Base-by-base conservation (phyloP, 164 flowering plant genomes). In the Dillenia turbinata region DNA sequence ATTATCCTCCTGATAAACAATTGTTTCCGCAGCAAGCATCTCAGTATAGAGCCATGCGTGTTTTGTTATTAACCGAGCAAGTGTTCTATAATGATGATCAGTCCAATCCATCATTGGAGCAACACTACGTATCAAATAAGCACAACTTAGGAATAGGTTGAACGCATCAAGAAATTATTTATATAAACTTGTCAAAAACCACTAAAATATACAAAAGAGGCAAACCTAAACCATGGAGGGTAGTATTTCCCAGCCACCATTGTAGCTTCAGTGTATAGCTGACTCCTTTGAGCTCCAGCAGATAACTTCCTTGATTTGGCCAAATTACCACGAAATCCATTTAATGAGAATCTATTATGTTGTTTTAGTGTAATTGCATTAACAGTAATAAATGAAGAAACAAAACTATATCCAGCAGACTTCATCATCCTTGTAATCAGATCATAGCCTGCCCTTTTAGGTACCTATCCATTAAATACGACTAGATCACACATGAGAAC, bases 21-120 rank as follows among this genome's bases (percentile, higher is more conserved):
- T 88, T 43, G 99, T 92, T 73, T 95, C 96, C 10, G 97, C 93
- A 53, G 96, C 90, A 78, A 89, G 74, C 99, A 95, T 95, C 81
- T 95, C 97, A 47, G 97, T 88, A 67, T 90, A 92, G 47, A 95
- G 89, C 99, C 97, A 95, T 54, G 99, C 88, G 68, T 88, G 89
- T 64, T 89, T 92, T 44, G 99, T 79, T 57, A 95, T 82, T 24
- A 89, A 78, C 9, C 99, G 84, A 5, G 99, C 99, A 66, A 95
- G 83, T 49, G 96, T 86, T 71, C 99, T 84, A 57, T 83, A 95
- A 62, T 89, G 90, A 66, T 83, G 79, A 69, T 89, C 89, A 8
- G 99, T 92, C 86, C 89, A 95, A 5, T 88, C 99, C 99, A 95
- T 95, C 99, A 92, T 91, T 12, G 97, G 97, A 60, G 97, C 97